Conservation (phyloP, 2,329 filamentous ascomycete species). For the Akanthomyces uredinophilus region DNA sequence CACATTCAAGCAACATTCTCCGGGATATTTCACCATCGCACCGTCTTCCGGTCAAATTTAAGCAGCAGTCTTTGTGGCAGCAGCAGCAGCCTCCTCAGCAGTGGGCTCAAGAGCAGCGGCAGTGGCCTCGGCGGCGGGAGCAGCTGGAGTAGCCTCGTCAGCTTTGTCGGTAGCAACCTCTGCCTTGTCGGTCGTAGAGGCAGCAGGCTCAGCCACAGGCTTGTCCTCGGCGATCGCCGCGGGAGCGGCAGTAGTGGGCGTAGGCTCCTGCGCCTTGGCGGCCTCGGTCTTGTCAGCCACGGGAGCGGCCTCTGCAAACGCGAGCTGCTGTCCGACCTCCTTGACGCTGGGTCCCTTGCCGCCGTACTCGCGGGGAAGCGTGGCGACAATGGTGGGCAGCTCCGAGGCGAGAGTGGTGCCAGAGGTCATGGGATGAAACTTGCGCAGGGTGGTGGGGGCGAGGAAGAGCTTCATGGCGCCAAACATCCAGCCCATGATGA, state of each 20-base stretch:
- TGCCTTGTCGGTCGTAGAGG: slow-evolving; percentile 1
- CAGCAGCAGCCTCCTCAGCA: slow-evolving; percentile 11
- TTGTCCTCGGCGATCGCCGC: slow-evolving; percentile 2
- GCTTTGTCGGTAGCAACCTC: slow-evolving; percentile 8
- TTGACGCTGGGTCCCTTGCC: slow-evolving; percentile 55
- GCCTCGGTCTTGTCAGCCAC: slow-evolving; percentile 16
- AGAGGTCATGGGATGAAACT: slow-evolving; percentile 73
- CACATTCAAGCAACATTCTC: not conserved
- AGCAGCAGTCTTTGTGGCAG: slow-evolving; percentile 15
- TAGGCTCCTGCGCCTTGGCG: slow-evolving; percentile 10
- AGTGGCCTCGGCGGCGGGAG: not conserved
- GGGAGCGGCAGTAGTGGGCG: not conserved
- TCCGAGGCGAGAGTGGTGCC: slow-evolving; percentile 63
- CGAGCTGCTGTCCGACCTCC: slow-evolving; percentile 23
- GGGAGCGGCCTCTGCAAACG: slow-evolving; percentile 24
- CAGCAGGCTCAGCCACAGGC: slow-evolving; percentile 6
- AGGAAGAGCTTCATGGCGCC: slow-evolving; percentile 70
- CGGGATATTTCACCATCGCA: not conserved
- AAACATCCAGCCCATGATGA: slow-evolving; percentile 86
- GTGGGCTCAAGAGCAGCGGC: slow-evolving; percentile 14
- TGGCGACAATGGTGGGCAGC: slow-evolving; percentile 53
- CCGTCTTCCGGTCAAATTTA: not conserved
- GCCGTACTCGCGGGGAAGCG: slow-evolving; percentile 72
- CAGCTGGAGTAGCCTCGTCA: slow-evolving; percentile 1
- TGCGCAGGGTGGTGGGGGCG: slow-evolving; percentile 67